These are phyloP conservation scores for Kwoniella dejecticola DNA, from an alignment of 768 basidiomycete species.

Conservation along the genomic window DNA sequence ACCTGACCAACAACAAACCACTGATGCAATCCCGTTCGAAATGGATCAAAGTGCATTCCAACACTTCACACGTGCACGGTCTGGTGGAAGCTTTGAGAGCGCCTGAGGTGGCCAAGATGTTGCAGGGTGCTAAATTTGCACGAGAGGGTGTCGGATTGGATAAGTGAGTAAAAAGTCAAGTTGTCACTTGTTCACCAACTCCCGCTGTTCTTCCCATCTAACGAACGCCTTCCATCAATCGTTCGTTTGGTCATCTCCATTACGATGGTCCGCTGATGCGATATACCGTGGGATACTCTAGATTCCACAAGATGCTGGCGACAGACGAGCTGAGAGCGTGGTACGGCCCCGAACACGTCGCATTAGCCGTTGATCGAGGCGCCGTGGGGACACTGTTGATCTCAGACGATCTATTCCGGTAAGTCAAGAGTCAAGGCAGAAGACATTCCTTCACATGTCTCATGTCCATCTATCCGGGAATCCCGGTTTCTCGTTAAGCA, in stretches of 20 bases:
- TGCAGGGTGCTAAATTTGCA: slow-evolving; percentile 78
- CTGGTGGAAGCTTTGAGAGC: slow-evolving; percentile 90
- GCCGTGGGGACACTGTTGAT: slow-evolving; percentile 93
- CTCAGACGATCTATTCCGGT: slow-evolving; percentile 92
- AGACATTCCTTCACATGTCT: too few species aligned
- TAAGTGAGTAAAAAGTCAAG: slow-evolving; percentile 63
- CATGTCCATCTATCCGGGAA: too few species aligned
- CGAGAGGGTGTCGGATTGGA: slow-evolving; percentile 88
- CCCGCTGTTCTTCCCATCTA: too few species aligned
- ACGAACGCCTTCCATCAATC: too few species aligned
- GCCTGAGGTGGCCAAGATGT: slow-evolving; percentile 69
- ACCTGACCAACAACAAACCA: slow-evolving; percentile 73
- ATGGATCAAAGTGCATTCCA: slow-evolving; percentile 85
- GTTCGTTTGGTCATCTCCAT: too few species aligned
- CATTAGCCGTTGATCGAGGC: slow-evolving; percentile 84
- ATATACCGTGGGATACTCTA: too few species aligned
- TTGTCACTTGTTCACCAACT: too few species aligned
- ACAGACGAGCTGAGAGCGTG: slow-evolving; percentile 93
- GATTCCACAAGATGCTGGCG: slow-evolving; percentile 97
- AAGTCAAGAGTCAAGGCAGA: too few species aligned
- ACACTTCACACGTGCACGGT: slow-evolving; percentile 92
- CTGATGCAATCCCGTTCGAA: slow-evolving; percentile 79
- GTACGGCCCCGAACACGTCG: slow-evolving; percentile 96
- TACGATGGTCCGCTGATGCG: too few species aligned
- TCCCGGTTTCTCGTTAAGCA: too few species aligned